Base-by-base conservation (phyloP, 179 eudicot genomes). In the Spergularia azorica region DNA sequence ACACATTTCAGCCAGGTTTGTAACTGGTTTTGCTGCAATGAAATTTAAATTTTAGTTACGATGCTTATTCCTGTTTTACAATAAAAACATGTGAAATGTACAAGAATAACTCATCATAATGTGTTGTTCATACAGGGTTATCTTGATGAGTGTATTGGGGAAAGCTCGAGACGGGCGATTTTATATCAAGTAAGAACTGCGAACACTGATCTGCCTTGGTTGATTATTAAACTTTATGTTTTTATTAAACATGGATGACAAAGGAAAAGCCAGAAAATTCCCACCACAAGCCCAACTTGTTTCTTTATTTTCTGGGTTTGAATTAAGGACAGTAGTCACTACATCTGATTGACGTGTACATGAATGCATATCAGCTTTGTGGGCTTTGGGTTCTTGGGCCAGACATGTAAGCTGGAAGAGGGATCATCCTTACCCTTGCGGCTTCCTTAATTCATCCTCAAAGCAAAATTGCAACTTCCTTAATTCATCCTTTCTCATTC, bases 1-100 rank as follows among this genome's bases (percentile, higher is more conserved):
- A 94, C 99, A 16, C 99, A 96, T 82, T 96, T 89, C 77, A 86
- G 93, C 76, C 86, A 92, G 94, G 99, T 96, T 14, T 13, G 57
- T 20, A 39, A 38, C 76, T 54, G 15, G 48, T 70, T 50, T 48
- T 64, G 70, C 80, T 76, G 82, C 82, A 72, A 60, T 58, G n/a
- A 6, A 72, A 17, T 20, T 63, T 52, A 52, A 18, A 52, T n/a
- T 4, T 36, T 76, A 18, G 51, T 73, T 32, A 26, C n/a, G 62
- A 7, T 41, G 48, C 59, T 38, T n/a, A 11, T 63, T 71, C 48
- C 39, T 54, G 38, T 26, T 56, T 18, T 14, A 7, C 14, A 13
- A 15, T 13, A 58, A 21, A 46, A 46, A 18, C 56, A 61, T 67
- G 73, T 67, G 41, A 36, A 39, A 32, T 32, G 38, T 14, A 54